These are phyloP conservation scores for Tolypocladium guangdongense DNA, from an alignment of 2,329 filamentous ascomycete genomes.

Conservation along the genomic window DNA sequence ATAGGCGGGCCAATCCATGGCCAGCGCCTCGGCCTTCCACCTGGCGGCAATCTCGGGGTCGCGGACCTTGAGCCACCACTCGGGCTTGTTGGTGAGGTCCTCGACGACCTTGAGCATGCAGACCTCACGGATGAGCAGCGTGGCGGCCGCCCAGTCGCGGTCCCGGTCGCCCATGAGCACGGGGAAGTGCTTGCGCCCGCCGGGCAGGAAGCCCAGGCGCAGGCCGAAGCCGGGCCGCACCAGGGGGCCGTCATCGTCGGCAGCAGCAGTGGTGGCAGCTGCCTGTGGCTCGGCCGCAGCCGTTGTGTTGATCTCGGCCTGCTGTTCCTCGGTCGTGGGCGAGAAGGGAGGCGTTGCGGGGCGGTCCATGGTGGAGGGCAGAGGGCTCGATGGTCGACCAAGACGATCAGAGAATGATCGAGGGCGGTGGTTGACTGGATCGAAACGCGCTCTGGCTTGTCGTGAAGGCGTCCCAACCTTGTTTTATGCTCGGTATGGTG, in stretches of 20 bases:
- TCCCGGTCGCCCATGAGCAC: constrained; percentile 5
- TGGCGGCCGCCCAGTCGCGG: constrained; percentile 13
- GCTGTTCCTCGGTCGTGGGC: too few species aligned
- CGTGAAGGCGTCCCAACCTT: too few species aligned
- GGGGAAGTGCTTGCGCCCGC: constrained; percentile 8
- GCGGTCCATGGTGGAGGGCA: too few species aligned
- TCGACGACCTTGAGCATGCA: constrained; percentile 22
- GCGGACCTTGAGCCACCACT: constrained; percentile 23
- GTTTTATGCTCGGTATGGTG: too few species aligned
- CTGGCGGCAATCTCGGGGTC: constrained; percentile 13
- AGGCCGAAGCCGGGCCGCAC: constrained; percentile 15
- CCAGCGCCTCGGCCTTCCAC: constrained; percentile 19
- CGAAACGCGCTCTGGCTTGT: too few species aligned
- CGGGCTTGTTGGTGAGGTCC: constrained; percentile 21
- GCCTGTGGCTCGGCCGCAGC: too few species aligned
- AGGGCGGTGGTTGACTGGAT: too few species aligned
- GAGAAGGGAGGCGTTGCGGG: too few species aligned
- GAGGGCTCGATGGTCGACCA: too few species aligned
- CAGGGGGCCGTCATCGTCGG: constrained; percentile 14
- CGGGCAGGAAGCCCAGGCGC: constrained; percentile 8
- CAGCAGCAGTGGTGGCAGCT: not conserved
- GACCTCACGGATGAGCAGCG: constrained; percentile 17
- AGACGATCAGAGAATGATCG: too few species aligned
- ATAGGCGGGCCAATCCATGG: constrained; percentile 16
- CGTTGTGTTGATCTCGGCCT: too few species aligned